A percentile compares a stretch with the other conserved stretches of the same genome.
These are phyloP conservation scores for Echinosphaeria canescens DNA, from an alignment of 2,329 filamentous ascomycete species.

Conservation along the genomic window DNA sequence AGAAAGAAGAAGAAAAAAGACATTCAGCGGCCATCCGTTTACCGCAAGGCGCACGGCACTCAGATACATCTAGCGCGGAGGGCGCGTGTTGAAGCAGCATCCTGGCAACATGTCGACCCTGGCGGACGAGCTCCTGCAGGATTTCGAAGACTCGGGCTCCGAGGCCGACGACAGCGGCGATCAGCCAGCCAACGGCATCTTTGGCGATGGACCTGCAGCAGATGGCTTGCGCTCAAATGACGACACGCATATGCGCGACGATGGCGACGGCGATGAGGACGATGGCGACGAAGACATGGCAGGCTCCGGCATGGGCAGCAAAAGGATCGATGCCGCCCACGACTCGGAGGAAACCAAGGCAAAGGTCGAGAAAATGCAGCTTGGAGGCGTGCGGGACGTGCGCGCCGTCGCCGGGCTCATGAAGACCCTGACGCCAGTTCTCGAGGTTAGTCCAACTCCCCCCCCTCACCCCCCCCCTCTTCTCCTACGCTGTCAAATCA, in stretches of 20 bases:
- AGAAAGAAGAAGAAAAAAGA: no score
- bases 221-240: conserved; percentile 13
- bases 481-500: conserved; percentile 3
- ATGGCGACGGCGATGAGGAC: conserved; percentile 32
- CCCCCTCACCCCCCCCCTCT: conserved; percentile 3
- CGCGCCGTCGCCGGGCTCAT: conserved; percentile 62
- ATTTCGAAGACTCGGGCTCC: conserved; percentile 72
- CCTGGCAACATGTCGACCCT: conserved; percentile 67
- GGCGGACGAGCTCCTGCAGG: conserved; percentile 79
- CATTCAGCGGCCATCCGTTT: no score
- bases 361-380: conserved; percentile 65
- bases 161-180: conserved; percentile 26
- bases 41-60: no score
- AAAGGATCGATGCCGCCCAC: conserved; percentile 33
- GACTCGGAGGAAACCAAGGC: conserved; percentile 52
- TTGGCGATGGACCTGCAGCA: conserved; percentile 19
- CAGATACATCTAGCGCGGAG: no score
- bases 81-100: no score
- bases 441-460: conserved; percentile 44
- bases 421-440: conserved; percentile 58
- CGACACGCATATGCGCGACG: conserved; percentile 36
- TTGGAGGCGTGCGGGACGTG: conserved; percentile 54
- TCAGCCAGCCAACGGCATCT: no score
- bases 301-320: conserved; percentile 19
- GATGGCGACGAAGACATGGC: conserved; percentile 37